phyloP scores from a whole-genome alignment of 2,329 filamentous ascomycete genomes.

The Aureobasidium mangrovei region DNA sequence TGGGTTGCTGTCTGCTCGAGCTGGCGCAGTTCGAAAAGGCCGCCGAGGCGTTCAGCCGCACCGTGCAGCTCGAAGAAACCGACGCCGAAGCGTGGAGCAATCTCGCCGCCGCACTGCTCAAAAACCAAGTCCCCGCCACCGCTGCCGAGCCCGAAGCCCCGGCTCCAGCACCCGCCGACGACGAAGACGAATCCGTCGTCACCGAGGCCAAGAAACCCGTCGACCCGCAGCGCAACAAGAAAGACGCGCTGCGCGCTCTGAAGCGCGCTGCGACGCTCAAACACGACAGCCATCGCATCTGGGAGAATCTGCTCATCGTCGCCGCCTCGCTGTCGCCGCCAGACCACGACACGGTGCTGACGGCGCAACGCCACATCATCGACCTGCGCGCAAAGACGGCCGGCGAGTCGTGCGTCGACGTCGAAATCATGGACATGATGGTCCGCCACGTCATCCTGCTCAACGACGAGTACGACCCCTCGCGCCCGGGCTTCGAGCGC shows the following conservation, averaged over 20 bases:
- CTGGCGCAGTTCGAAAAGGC: constrained; percentile 69
- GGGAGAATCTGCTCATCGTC: constrained; percentile 91
- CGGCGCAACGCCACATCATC: constrained; percentile 66
- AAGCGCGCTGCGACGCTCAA: constrained; percentile 79
- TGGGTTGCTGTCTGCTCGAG: constrained; percentile 81
- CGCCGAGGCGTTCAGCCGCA: constrained; percentile 71
- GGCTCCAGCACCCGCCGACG: constrained; percentile 16
- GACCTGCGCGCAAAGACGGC: constrained; percentile 57
- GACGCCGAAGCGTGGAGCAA: constrained; percentile 95
- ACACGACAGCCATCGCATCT: constrained; percentile 82
- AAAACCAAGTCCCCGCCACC: constrained; percentile 15
- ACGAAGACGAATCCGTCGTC: constrained; percentile 28
- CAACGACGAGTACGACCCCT: constrained; percentile 35
- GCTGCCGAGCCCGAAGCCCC: not conserved
- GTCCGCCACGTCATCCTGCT: constrained; percentile 59
- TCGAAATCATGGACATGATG: constrained; percentile 60
- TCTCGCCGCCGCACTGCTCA: constrained; percentile 70
- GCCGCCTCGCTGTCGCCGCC: constrained; percentile 69
- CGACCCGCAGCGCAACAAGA: constrained; percentile 50
- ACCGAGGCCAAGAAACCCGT: constrained; percentile 18
- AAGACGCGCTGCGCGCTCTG: constrained; percentile 73
- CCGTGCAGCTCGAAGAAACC: constrained; percentile 75
- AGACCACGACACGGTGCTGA: constrained; percentile 64
- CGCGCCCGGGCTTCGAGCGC: constrained; percentile 43
- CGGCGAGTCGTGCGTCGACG: constrained; percentile 71